Conservation (phyloP, 306 rosid genomes). For the Vigna angularis region DNA sequence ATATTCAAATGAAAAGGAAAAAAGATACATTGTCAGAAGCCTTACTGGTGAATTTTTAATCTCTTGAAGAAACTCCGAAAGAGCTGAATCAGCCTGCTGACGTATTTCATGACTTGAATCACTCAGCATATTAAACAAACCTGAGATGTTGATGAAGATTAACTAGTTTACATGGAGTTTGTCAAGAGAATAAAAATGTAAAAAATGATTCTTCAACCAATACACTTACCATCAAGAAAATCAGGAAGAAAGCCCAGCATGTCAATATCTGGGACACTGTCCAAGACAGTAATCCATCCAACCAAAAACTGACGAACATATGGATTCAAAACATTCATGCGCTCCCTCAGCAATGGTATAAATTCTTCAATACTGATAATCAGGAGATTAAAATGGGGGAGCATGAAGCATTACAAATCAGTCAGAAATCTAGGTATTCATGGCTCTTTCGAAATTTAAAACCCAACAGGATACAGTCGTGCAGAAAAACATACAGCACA, state of each 20-base stretch:
- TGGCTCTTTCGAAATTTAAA: conserved; percentile 29
- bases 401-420: conserved; percentile 30
- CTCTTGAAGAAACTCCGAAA: conserved; percentile 97
- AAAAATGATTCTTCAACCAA: conserved; percentile 6
- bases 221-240: conserved; percentile 79
- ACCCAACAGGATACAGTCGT: conserved; percentile 6
- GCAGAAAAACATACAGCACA: conserved; percentile 37
- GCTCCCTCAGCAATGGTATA: conserved; percentile 97
- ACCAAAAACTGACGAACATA: conserved; percentile 98
- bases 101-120: conserved; percentile 97
- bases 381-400: conserved; percentile 39
- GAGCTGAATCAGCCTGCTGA: conserved; percentile 99
- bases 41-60: conserved; percentile 98
- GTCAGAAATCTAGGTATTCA: conserved; percentile 26
- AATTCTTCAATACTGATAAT: conserved; percentile 90
- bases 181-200: background rate
- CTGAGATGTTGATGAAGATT: conserved; percentile 58
- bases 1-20: conserved; percentile 31
- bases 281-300: conserved; percentile 98
- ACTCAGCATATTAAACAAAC: conserved; percentile 96
- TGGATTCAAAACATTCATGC: conserved; percentile 96
- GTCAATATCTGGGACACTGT: conserved; percentile 97
- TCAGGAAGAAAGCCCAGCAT: conserved; percentile 99
- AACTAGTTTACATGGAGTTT: conserved; percentile 38
- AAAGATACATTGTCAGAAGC: conserved; percentile 39